These are phyloP conservation scores for Aspergillus homomorphus DNA, from an alignment of 495 filamentous ascomycete genomes.

Conservation along the genomic window DNA sequence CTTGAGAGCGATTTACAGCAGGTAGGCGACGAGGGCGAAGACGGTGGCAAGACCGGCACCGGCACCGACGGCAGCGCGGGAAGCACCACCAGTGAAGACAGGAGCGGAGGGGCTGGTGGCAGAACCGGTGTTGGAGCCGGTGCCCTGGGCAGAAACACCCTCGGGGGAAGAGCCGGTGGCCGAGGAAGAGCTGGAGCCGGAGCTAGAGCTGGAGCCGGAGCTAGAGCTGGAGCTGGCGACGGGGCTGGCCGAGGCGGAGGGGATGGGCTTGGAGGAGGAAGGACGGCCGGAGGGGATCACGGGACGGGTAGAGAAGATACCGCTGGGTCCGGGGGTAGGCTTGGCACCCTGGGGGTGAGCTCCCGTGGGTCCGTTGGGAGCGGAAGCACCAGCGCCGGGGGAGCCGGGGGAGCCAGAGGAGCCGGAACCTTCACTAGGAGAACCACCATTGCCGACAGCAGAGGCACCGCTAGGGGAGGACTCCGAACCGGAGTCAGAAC, in stretches of 20 bases:
- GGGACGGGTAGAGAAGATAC: background rate
- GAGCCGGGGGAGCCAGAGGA: background rate
- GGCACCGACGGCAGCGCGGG: constrained; percentile 50
- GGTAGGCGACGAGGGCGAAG: constrained; percentile 68
- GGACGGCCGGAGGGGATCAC: constrained; percentile 3
- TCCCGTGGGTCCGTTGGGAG: background rate
- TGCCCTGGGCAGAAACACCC: background rate
- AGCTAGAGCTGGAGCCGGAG: constrained; percentile 1
- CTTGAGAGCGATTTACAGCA: constrained; percentile 58
- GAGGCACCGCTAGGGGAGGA: constrained; percentile 24
- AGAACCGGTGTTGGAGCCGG: constrained; percentile 23
- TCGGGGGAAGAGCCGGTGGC: constrained; percentile 27
- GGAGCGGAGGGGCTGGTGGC: constrained; percentile 50
- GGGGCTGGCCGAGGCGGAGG: constrained; percentile 4
- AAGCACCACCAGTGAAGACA: constrained; percentile 47
- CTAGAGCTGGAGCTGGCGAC: background rate
- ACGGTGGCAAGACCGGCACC: constrained; percentile 71
- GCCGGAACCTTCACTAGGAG: background rate
- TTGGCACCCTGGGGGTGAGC: background rate
- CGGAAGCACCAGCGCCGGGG: background rate
- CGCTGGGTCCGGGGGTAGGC: constrained; percentile 1
- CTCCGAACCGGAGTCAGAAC: constrained; percentile 24
- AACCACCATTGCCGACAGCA: background rate
- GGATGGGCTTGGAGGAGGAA: constrained; percentile 4
- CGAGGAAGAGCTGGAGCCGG: constrained; percentile 14